Evolutionary conservation across 352 stramenopile species (phyloP).

Genomic region (Pythium apleroticum): DNA sequence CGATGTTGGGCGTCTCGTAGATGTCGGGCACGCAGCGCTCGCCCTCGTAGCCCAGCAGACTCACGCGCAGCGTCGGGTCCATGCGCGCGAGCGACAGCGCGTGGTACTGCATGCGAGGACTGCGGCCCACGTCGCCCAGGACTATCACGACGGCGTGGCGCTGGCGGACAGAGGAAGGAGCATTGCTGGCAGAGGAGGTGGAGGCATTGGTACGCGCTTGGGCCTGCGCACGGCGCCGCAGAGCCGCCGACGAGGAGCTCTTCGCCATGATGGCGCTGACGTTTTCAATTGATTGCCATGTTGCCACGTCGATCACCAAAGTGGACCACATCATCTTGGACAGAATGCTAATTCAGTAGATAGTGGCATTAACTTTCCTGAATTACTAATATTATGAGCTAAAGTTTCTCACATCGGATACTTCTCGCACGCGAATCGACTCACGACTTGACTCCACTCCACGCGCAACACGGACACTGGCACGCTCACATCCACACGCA

Average conservation of each 20-base stretch:
- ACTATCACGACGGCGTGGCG: constrained; percentile 92
- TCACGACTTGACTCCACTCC: too few relatives aligned
- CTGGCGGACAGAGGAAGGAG: not conserved
- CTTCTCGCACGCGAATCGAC: too few relatives aligned
- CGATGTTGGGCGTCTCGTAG: constrained; percentile 56
- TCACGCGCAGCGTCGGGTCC: constrained; percentile 62
- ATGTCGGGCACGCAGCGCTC: constrained; percentile 86
- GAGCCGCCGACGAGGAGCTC: constrained; percentile 14
- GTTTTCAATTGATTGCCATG: not conserved
- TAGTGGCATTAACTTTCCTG: not conserved
- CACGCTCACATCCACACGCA: constrained; percentile 4
- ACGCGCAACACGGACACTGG: not conserved
- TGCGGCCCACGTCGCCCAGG: constrained; percentile 94
- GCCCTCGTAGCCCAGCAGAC: constrained; percentile 94
- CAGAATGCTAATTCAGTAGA: not conserved
- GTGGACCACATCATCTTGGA: constrained; percentile 9
- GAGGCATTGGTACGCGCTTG: constrained; percentile 24
- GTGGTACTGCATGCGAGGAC: constrained; percentile 99
- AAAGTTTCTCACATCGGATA: constrained; percentile 25
- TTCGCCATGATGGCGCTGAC: constrained; percentile 21
- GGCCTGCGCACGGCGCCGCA: constrained; percentile 31
- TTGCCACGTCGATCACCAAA: constrained; percentile 25
- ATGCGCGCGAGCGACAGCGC: constrained; percentile 91
- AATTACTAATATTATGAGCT: constrained; percentile 1
- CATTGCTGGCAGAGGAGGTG: not conserved